A percentile compares a stretch with the other conserved stretches of the same genome.
phyloP scores from a whole-genome alignment of 495 filamentous ascomycete species.

The Aspergillus heteromorphus region DNA sequence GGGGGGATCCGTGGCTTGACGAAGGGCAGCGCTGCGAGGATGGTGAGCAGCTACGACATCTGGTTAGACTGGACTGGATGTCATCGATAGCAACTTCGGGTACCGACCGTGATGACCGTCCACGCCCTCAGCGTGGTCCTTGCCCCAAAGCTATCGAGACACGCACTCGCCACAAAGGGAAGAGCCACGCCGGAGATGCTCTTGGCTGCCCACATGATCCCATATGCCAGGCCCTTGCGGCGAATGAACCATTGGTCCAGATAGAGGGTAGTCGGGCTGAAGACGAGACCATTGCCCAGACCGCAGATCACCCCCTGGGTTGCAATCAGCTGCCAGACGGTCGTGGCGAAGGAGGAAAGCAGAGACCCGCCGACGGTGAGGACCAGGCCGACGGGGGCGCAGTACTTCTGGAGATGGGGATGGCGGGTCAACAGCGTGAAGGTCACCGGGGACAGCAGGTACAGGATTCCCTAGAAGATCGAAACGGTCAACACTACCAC shows the following conservation, averaged over 20 bases:
- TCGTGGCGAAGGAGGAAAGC: constrained; percentile 46
- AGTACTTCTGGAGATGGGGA: not conserved
- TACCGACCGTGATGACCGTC: constrained; percentile 37
- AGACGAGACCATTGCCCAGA: constrained; percentile 46
- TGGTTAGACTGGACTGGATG: not conserved
- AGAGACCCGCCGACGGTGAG: not conserved
- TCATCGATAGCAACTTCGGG: not conserved
- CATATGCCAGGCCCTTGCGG: constrained; percentile 48
- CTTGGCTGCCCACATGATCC: constrained; percentile 54
- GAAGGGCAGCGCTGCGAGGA: constrained; percentile 50
- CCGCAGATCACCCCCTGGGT: constrained; percentile 53
- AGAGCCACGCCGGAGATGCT: constrained; percentile 43
- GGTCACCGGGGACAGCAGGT: constrained; percentile 45
- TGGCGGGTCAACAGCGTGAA: constrained; percentile 18
- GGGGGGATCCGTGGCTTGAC: constrained; percentile 54
- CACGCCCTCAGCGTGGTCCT: constrained; percentile 51
- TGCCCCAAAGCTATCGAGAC: constrained; percentile 50
- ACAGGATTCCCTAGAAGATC: constrained; percentile 42
- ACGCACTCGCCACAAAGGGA: constrained; percentile 47
- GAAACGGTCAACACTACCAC: not conserved
- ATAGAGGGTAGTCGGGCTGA: constrained; percentile 47
- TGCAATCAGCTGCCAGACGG: constrained; percentile 48
- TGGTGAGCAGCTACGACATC: constrained; percentile 32
- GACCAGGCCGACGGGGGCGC: not conserved
- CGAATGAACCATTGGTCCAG: constrained; percentile 55